phyloP scores from a whole-genome alignment of 164 flowering plant species.

The Piper betle region DNA sequence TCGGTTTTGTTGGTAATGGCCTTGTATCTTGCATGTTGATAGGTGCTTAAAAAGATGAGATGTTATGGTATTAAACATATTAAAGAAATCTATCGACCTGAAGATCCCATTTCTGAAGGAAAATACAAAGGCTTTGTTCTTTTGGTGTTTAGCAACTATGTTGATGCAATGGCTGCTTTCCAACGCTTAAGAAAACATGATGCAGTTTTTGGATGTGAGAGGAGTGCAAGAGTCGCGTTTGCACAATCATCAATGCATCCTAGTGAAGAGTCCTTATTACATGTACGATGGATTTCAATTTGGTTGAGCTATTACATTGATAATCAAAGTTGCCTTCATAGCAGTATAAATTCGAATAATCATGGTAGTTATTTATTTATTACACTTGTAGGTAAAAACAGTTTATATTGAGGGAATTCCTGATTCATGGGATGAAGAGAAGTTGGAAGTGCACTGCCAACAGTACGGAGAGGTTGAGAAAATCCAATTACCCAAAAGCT shows the following conservation, averaged over 20 bases:
- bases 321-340: not conserved
- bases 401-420: conserved; percentile 85
- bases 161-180: conserved; percentile 90
- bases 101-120: conserved; percentile 64
- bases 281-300: conserved; percentile 30
- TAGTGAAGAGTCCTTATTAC: conserved; percentile 89
- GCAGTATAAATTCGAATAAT: not conserved
- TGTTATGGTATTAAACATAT: conserved; percentile 61
- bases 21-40: conserved; percentile 6
- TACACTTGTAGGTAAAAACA: conserved; percentile 51
- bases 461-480: conserved; percentile 73
- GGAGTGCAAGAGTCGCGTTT: conserved; percentile 88
- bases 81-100: conserved; percentile 78
- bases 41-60: conserved; percentile 77
- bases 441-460: conserved; percentile 50
- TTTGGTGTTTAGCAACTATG: conserved; percentile 73
- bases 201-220: conserved; percentile 73
- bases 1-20: too few species aligned
- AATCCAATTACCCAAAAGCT: conserved; percentile 88
- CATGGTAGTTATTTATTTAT: not conserved
- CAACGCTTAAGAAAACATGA: conserved; percentile 79
- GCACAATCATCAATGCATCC: conserved; percentile 92
- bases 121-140: conserved; percentile 91
- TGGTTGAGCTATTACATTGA: not conserved
- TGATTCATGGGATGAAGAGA: conserved; percentile 92